Percentiles rank a stretch among this genome's conserved stretches.
Evolutionary conservation across 225 moss, liverwort and hornwort species (phyloP).

Genomic region (Straminergon stramineum): DNA sequence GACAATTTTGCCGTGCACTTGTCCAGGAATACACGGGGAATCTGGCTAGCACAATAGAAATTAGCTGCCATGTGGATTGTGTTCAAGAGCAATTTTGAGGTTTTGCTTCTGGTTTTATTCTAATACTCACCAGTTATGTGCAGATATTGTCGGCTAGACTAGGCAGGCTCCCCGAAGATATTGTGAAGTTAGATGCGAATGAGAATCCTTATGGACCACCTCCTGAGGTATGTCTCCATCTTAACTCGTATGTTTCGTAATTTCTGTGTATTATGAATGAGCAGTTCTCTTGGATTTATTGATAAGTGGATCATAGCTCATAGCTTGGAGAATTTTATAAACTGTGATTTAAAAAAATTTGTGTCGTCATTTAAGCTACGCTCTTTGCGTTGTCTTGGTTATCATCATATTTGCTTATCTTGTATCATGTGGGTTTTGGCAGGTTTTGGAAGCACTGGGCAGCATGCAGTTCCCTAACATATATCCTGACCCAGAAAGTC

Average conservation of each 20-base stretch:
- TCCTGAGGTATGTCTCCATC: conserved; percentile 50
- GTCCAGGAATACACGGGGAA: not conserved
- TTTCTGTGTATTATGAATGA: not conserved
- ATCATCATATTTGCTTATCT: not conserved
- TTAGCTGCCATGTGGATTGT: not conserved
- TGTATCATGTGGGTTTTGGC: not conserved
- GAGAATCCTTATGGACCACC: conserved; percentile 99
- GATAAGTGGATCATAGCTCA: not conserved
- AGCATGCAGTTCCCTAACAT: conserved; percentile 96
- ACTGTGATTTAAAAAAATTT: not conserved
- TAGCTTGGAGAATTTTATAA: not conserved
- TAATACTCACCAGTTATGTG: conserved; percentile 8
- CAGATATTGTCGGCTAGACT: conserved; percentile 90
- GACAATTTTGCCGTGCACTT: not conserved
- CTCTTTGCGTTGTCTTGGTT: not conserved
- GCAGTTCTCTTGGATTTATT: not conserved
- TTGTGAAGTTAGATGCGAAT: conserved; percentile 94
- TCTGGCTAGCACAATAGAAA: not conserved
- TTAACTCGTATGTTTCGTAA: not conserved
- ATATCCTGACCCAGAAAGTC: conserved; percentile 97
- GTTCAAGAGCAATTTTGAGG: not conserved
- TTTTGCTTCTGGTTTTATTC: not conserved
- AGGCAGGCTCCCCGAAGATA: conserved; percentile 81
- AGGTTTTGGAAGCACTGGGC: conserved; percentile 97
- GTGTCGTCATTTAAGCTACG: not conserved